Evolutionary conservation across 208 protist genomes (phyloP).

Genomic region (Leishmania turanica): DNA sequence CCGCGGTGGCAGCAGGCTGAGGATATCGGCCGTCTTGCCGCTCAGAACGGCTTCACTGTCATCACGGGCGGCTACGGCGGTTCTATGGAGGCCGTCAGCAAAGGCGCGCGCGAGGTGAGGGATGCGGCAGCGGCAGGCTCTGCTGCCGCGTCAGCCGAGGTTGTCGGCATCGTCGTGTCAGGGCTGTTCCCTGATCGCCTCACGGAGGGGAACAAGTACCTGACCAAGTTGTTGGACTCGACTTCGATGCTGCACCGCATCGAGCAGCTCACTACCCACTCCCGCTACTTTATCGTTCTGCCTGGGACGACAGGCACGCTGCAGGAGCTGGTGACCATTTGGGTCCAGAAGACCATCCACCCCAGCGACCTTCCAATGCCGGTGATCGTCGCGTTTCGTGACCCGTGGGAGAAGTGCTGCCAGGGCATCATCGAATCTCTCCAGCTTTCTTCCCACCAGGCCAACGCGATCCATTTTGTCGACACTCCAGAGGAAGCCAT

Average conservation of each 20-base stretch:
- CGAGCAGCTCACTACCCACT: constrained; percentile 57
- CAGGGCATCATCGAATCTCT: constrained; percentile 41
- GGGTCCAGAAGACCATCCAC: constrained; percentile 52
- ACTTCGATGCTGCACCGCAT: constrained; percentile 61
- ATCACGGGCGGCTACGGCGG: constrained; percentile 74
- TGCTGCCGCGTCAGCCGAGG: constrained; percentile 31
- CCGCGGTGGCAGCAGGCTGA: constrained; percentile 55
- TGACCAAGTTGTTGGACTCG: constrained; percentile 49
- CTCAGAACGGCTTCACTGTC: constrained; percentile 50
- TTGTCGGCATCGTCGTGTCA: constrained; percentile 59
- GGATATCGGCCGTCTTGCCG: constrained; percentile 47
- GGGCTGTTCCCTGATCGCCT: constrained; percentile 58
- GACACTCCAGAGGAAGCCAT: constrained; percentile 63
- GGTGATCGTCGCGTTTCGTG: constrained; percentile 70
- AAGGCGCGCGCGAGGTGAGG: constrained; percentile 53
- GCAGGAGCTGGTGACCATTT: constrained; percentile 72
- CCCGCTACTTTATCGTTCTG: constrained; percentile 66
- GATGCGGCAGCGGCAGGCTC: constrained; percentile 21
- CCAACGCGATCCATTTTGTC: constrained; percentile 55
- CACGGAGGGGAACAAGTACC: constrained; percentile 56
- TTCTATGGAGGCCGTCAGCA: constrained; percentile 77
- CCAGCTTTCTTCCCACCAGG: constrained; percentile 31
- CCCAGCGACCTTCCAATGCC: constrained; percentile 24
- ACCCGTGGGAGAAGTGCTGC: constrained; percentile 70
- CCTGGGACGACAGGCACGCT: constrained; percentile 69